phyloP scores from a whole-genome alignment of 2,329 filamentous ascomycete genomes.

The Fusarium pininemorale region DNA sequence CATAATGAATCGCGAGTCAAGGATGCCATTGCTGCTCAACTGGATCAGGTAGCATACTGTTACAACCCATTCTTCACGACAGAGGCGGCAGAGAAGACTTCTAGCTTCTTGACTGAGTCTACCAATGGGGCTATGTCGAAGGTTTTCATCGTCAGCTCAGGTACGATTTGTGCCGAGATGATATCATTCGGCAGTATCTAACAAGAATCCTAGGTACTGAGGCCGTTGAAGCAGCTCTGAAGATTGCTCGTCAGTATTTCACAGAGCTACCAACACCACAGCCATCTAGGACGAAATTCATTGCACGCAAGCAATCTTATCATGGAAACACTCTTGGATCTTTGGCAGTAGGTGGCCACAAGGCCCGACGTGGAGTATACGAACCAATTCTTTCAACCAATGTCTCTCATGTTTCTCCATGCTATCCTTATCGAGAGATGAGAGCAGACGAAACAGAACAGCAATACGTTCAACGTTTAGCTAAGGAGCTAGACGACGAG shows the following conservation, averaged over 20 bases:
- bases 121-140: slow-evolving; percentile 21
- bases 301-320: slow-evolving; percentile 29
- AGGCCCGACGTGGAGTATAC: slow-evolving; percentile 39
- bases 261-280: slow-evolving; percentile 28
- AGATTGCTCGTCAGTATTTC: slow-evolving; percentile 34
- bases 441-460: slow-evolving; percentile 39
- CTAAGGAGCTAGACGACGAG: slow-evolving; percentile 29
- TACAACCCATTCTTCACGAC: slow-evolving; percentile 32
- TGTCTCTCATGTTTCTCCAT: slow-evolving; percentile 43
- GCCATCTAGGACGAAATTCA: slow-evolving; percentile 19
- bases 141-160: slow-evolving; percentile 27
- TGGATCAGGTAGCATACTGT: slow-evolving; percentile 24
- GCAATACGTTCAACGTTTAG: slow-evolving; percentile 21
- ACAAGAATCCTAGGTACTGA: slow-evolving; percentile 21
- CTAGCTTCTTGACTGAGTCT: slow-evolving; percentile 14
- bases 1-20: slow-evolving; percentile 25
- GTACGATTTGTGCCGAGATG: not conserved
- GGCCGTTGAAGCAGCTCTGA: slow-evolving; percentile 33
- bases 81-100: slow-evolving; percentile 20
- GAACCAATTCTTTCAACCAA: slow-evolving; percentile 37
- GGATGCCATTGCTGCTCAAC: slow-evolving; percentile 9
- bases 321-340: slow-evolving; percentile 34
- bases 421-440: slow-evolving; percentile 40
- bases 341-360: slow-evolving; percentile 14
- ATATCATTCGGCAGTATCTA: fast-evolving